phyloP scores from a whole-genome alignment of 345 rosid species.

The Atalantia buxifolia region DNA sequence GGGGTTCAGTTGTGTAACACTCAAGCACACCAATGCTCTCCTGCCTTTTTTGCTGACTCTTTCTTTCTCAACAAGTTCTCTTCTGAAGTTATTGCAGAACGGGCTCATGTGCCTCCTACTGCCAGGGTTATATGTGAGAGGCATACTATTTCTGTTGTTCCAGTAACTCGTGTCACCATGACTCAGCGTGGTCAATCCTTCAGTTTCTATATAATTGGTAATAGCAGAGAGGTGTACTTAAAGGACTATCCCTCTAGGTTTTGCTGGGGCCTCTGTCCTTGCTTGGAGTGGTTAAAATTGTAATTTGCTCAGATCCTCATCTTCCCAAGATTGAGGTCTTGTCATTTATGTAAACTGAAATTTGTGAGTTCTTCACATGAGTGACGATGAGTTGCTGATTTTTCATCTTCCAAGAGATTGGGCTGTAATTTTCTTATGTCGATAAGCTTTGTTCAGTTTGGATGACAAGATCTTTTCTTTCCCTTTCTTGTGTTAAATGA shows the following conservation, averaged over 20 bases:
- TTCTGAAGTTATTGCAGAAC: conserved; percentile 75
- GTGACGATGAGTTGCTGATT: neutral
- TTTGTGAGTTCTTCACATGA: neutral
- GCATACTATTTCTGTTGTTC: conserved; percentile 82
- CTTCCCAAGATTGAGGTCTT: neutral
- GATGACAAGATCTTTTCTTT: neutral
- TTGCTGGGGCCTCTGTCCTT: conserved; percentile 97
- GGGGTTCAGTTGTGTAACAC: conserved; percentile 93
- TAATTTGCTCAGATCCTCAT: conserved; percentile 16
- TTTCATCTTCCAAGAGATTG: neutral
- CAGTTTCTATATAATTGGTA: conserved; percentile 88
- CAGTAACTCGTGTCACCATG: conserved; percentile 90
- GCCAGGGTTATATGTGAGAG: conserved; percentile 90
- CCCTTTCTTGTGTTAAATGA: neutral
- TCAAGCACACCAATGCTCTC: conserved; percentile 88
- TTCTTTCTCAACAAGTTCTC: conserved; percentile 88
- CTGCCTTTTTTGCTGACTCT: conserved; percentile 90
- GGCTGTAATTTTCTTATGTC: neutral
- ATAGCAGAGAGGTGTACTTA: conserved; percentile 75
- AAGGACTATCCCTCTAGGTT: conserved; percentile 88
- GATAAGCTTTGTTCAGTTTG: neutral
- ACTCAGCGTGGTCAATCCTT: conserved; percentile 61
- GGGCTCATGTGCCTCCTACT: conserved; percentile 63
- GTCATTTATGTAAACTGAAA: neutral
- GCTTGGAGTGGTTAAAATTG: conserved; percentile 83